These are phyloP conservation scores for Coniosporium tulheliwenetii DNA, from an alignment of 2,329 filamentous ascomycete species.

Conservation along the genomic window DNA sequence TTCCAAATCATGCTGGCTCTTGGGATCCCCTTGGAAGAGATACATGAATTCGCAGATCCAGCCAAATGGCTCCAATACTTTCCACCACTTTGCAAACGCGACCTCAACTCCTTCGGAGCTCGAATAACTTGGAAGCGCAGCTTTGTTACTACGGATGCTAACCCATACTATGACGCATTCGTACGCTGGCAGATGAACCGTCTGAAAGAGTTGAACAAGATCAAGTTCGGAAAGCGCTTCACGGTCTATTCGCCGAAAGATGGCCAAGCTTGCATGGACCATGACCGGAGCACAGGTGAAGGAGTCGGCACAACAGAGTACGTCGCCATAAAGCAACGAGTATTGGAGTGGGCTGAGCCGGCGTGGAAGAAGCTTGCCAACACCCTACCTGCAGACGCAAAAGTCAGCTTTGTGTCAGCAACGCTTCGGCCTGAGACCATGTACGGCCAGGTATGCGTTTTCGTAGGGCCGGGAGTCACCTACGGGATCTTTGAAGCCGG, in stretches of 20 bases:
- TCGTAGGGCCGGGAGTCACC: slow-evolving; percentile 75
- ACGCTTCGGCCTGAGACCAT: slow-evolving; percentile 94
- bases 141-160: slow-evolving; percentile 90
- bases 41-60: slow-evolving; percentile 87
- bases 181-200: slow-evolving; percentile 96
- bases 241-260: slow-evolving; percentile 89
- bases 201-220: slow-evolving; percentile 76
- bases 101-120: slow-evolving; percentile 71
- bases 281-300: slow-evolving; percentile 69
- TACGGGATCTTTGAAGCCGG: slow-evolving; percentile 71
- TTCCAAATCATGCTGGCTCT: slow-evolving; percentile 90
- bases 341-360: slow-evolving; percentile 73
- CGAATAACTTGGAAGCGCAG: slow-evolving; percentile 87
- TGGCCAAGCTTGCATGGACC: slow-evolving; percentile 75
- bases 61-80: slow-evolving; percentile 86
- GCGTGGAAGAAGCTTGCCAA: slow-evolving; percentile 56
- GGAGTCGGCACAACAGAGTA: slow-evolving; percentile 82
- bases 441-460: slow-evolving; percentile 96
- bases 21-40: slow-evolving; percentile 74
- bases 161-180: slow-evolving; percentile 93
- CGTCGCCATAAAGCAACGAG: slow-evolving; percentile 78
- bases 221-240: slow-evolving; percentile 85
- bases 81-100: slow-evolving; percentile 62
- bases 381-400: slow-evolving; percentile 63
- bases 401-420: slow-evolving; percentile 80